Evolutionary conservation across 1,284 basidiomycete species (phyloP).

Genomic region (Papiliotrema flavescens): DNA sequence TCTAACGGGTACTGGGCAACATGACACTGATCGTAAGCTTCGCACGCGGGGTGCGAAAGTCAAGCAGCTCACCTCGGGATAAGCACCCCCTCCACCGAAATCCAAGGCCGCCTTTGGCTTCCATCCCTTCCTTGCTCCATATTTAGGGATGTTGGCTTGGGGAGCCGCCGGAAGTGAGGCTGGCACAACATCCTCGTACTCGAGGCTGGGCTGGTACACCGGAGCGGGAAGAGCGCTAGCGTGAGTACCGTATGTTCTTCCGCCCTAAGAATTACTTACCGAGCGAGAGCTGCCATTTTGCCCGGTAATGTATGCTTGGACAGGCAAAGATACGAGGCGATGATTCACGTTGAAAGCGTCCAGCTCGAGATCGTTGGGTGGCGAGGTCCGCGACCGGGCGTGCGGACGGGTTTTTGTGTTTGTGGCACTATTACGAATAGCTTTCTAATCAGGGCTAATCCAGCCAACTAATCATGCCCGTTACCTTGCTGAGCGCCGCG

Average conservation of each 20-base stretch:
- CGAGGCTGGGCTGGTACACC: constrained; percentile 29
- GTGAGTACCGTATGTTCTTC: background rate
- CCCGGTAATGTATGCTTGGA: constrained; percentile 7
- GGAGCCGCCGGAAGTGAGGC: constrained; percentile 18
- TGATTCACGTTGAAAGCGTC: too few relatives aligned
- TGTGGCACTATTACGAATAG: too few relatives aligned
- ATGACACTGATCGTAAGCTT: constrained; percentile 62
- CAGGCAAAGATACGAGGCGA: too few relatives aligned
- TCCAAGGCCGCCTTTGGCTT: constrained; percentile 76
- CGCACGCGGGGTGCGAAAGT: background rate
- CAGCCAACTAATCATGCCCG: too few relatives aligned
- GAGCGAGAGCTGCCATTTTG: constrained; percentile 50
- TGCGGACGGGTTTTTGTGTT: too few relatives aligned
- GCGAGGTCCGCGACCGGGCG: too few relatives aligned
- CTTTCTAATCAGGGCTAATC: too few relatives aligned
- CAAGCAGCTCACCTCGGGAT: constrained; percentile 65
- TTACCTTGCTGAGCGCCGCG: too few relatives aligned
- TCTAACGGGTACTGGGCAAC: constrained; percentile 94
- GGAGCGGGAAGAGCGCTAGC: constrained; percentile 41
- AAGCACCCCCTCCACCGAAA: constrained; percentile 90
- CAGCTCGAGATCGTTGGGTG: background rate
- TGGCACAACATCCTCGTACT: constrained; percentile 29
- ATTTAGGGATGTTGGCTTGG: constrained; percentile 48
- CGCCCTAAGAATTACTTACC: constrained; percentile 22
- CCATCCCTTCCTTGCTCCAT: constrained; percentile 83